Evolutionary conservation across 2,329 filamentous ascomycete genomes (phyloP), one percentile per base, ranked within the genome.

Genomic region (Cladosporium sp.): DNA sequence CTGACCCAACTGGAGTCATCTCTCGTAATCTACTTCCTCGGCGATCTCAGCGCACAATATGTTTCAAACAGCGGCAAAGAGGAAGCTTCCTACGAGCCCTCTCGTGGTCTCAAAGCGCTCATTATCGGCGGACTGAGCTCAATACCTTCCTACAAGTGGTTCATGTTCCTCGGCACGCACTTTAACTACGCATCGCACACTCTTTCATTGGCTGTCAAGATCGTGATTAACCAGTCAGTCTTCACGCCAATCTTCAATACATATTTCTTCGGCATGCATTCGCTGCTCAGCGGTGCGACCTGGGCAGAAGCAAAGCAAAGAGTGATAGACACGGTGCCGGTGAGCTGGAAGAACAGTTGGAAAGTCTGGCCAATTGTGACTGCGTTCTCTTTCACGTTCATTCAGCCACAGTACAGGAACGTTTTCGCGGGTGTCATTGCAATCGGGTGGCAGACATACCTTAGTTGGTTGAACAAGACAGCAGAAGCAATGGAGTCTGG

Each of bases 381-480:
- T 13, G 91, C 91, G 0, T 87, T 97, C 69, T 92, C 82, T 71
- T 95, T 97, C 68, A 85, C 88, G n/a, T 94, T 90, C 67, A 77
- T 97, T 4, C 84, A 86, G 24, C 78, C 91, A 48, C 85, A 93
- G 68, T 93, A 90, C 73, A 80, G 92, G 51, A 89, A 85, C 65
- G 81, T 96, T 15, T 94, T 96, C 65, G 84, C 88, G 0, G 90
- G 74, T 45, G 61, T 88, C 6, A 82, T 96, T 62, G 90, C 90
- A 1, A 87, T 96, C 52, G 89, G 89, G 0, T 97, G 92, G 92
- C 92, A 96, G 80, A 91, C 90, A 0, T 97, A 96, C 78, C 69
- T 97, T 65, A 90, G 86, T 64, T 89, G 85, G 72, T 73, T 96
- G 67, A 96, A 96, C 67, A 81, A 87, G 66, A 77, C 78, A 61